phyloP scores from a whole-genome alignment of 2,329 filamentous ascomycete genomes.

The Aureobasidium sp. region DNA sequence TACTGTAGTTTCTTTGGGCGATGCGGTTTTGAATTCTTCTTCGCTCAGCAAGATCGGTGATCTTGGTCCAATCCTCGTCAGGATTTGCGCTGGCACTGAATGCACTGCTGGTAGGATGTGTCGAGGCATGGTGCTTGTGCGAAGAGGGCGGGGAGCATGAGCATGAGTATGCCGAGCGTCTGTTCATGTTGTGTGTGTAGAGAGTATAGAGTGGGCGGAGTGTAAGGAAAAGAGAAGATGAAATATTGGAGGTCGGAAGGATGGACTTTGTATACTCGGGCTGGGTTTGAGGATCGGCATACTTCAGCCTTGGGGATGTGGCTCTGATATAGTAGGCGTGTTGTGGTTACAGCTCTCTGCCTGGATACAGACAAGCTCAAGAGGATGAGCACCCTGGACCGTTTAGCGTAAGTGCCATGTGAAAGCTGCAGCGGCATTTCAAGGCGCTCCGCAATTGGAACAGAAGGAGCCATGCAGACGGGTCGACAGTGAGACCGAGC shows the following conservation, averaged over 20 bases:
- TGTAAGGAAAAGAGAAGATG: background rate
- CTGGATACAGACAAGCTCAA: slow-evolving; percentile 13
- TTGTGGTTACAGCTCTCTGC: slow-evolving; percentile 13
- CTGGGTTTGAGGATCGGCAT: background rate
- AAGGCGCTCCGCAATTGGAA: slow-evolving; percentile 12
- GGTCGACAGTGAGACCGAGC: slow-evolving; percentile 12
- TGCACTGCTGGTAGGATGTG: slow-evolving; percentile 79
- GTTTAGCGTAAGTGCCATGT: slow-evolving; percentile 13
- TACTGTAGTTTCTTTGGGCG: slow-evolving; percentile 95
- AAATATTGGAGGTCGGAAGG: background rate
- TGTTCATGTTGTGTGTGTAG: slow-evolving; percentile 29
- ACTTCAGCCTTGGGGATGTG: slow-evolving; percentile 8
- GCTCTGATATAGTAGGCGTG: slow-evolving; percentile 13
- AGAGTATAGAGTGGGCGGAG: background rate
- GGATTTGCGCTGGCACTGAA: slow-evolving; percentile 92
- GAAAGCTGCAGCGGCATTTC: slow-evolving; percentile 14
- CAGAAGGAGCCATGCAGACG: slow-evolving; percentile 7
- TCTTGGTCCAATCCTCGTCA: slow-evolving; percentile 98
- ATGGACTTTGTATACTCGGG: background rate
- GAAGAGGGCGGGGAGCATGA: slow-evolving; percentile 33
- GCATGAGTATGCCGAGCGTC: slow-evolving; percentile 38
- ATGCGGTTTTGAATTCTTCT: slow-evolving; percentile 94
- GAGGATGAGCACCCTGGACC: slow-evolving; percentile 13
- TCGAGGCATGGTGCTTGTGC: slow-evolving; percentile 57
- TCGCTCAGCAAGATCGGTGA: slow-evolving; percentile 90